Base-by-base conservation (phyloP, 805 yeast species). In the Wickerhamiella dianesei region DNA sequence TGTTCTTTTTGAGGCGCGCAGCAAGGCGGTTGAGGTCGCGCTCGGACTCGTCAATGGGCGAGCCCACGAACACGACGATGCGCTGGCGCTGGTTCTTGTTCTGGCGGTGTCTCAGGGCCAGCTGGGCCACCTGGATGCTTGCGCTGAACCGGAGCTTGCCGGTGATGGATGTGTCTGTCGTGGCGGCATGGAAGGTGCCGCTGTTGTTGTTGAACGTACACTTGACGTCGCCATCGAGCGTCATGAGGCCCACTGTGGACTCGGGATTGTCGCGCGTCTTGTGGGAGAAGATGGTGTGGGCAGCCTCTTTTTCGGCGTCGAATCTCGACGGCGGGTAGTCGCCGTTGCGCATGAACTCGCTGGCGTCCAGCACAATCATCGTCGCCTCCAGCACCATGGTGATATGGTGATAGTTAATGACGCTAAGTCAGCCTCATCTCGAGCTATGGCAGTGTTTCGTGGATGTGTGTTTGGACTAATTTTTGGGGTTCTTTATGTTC, bases 291-390 rank as follows among this genome's bases (percentile, higher is more conserved):
- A 92, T 77, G 56, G 79, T 71, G 56, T 86, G 92, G 22, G 88
- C 87, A 8, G 96, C 79, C 52, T 92, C 95, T 51, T 83, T 70
- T 65, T 92, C 96, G 1, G 97, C 96, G 53, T 83, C 94, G 61
- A 79, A 88, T 59, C 98, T 74, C 14, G 88, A 80, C 16, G 94
- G 78, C 35, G 83, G 74, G 59, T 80, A 92, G 64, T 92, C 98
- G 29, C 97, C 98, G 62, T 92, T 92, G 59, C 98, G 75, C 77
- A 88, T 83, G 65, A 74, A 89, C 68, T 92, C 98, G 45, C 96
- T 86, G 72, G 87, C 89, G 71, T 92, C 99, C 60, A 92, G 67
- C 70, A 87, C 85, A 52, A 92, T 76, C 82, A 92, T 88, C 14
- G 96, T 83, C 53, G 97, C 97, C 68, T 92, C 98, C 59, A 88